Evolutionary conservation across 768 basidiomycete genomes (phyloP), one percentile per base, ranked within the genome.

Genomic region (Auricularia cornea): DNA sequence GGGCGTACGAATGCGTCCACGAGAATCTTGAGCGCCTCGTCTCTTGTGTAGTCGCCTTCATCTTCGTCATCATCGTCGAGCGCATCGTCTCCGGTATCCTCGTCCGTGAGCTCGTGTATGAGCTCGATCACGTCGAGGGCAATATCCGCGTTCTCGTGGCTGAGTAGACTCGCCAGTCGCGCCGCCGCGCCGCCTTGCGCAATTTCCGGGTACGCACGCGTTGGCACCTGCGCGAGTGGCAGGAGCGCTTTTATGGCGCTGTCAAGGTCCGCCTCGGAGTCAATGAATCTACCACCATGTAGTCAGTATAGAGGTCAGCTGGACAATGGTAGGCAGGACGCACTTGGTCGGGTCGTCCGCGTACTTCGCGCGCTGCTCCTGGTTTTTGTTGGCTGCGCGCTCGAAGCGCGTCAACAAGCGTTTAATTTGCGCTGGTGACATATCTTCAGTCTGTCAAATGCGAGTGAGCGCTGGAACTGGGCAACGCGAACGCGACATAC

Each of bases 211-310:
- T 97, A 99, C 64, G 94, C 89, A 26, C 92, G 72, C 6, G 81
- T 78, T 0, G 95, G 90, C 3, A 83, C 83, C 71, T 97, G 94
- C 1, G 96, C 89, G 26, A 99, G 79, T 4, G 94, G 89, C n/a
- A 97, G 79, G 56, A 99, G 76, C 1, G 85, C 82, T 73, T 96
- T 95, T 62, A 98, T 84, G 8, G 94, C 85, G 62, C 80, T 78
- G 71, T 98, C 94, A 5, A 99, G 84, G 71, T 97, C 94, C 29
- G 93, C 92, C 79, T 99, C 97, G 1, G 97, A 98, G 73, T 98
- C 97, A 68, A 99, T 98, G 80, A 98, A 99, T 74, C 96, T 98
- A 59, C 35, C 30, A 12, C 33, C 51, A n/a, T 29, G 30, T 64
- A n/a, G n/a, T 8, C 67, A 59, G 64, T 59, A 35, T 8, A 30